These are phyloP conservation scores for Laguncularia racemosa DNA, from an alignment of 345 rosid genomes.

Conservation along the genomic window DNA sequence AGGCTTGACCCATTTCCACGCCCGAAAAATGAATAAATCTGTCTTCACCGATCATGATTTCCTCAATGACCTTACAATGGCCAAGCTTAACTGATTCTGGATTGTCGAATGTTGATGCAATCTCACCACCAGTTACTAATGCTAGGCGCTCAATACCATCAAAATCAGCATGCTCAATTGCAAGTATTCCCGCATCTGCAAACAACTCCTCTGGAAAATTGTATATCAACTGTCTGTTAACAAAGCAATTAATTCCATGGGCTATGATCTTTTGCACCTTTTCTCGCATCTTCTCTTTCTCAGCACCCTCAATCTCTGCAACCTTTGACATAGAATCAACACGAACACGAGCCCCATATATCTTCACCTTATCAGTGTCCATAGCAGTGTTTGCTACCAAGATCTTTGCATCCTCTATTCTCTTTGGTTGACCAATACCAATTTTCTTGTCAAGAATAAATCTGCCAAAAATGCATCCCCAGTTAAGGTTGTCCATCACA, in stretches of 20 bases:
- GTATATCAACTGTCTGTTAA: slow-evolving; percentile 97
- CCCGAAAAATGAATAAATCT: slow-evolving; percentile 97
- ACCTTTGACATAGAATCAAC: slow-evolving; percentile 97
- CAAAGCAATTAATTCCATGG: slow-evolving; percentile 95
- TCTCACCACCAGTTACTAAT: slow-evolving; percentile 95
- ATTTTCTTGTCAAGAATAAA: slow-evolving; percentile 99
- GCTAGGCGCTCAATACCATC: slow-evolving; percentile 97
- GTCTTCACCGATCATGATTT: slow-evolving; percentile 99
- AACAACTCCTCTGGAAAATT: slow-evolving; percentile 97
- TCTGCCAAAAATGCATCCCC: slow-evolving; percentile 26
- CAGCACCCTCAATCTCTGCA: slow-evolving; percentile 98
- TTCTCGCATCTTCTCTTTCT: slow-evolving; percentile 96
- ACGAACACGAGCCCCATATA: slow-evolving; percentile 98
- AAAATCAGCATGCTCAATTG: slow-evolving; percentile 98
- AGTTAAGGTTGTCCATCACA: background rate
- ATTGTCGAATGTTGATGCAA: slow-evolving; percentile 95
- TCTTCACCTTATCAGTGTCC: slow-evolving; percentile 99
- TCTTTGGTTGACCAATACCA: slow-evolving; percentile 94
- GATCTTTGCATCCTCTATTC: slow-evolving; percentile 90
- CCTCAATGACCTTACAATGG: slow-evolving; percentile 90
- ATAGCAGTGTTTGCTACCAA: slow-evolving; percentile 98
- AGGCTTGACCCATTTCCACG: slow-evolving; percentile 94
- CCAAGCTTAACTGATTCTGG: slow-evolving; percentile 98
- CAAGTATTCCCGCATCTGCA: slow-evolving; percentile 95
- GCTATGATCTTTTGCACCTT: slow-evolving; percentile 89